Percentiles rank a stretch among this genome's conserved stretches.
Evolutionary conservation across 2,329 filamentous ascomycete species (phyloP).

Genomic region (Sclerotinia borealis): DNA sequence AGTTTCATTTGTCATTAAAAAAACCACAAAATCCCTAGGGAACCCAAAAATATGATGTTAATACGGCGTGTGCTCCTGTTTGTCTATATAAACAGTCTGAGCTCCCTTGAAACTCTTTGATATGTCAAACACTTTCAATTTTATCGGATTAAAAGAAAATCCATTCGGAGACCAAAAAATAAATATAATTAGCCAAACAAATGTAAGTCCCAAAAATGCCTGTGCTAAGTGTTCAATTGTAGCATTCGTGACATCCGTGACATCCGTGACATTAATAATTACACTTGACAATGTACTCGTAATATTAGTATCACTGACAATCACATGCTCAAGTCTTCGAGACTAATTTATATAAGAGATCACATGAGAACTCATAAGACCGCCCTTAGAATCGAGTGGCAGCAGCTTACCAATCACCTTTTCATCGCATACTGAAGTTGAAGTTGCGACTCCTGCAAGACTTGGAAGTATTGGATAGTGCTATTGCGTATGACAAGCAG

Average conservation of each 20-base stretch:
- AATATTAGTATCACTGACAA: neutral
- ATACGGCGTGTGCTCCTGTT: neutral
- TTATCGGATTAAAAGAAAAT: neutral
- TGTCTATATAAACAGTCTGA: neutral
- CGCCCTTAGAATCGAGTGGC: neutral
- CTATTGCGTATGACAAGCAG: neutral
- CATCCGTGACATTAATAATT: neutral
- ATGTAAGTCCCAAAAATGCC: neutral
- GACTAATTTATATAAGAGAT: neutral
- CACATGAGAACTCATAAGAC: neutral
- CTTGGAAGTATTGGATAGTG: neutral
- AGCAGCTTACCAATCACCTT: neutral
- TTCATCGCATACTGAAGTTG: neutral
- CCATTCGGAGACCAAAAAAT: neutral
- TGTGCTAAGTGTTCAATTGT: neutral
- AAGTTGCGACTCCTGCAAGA: neutral
- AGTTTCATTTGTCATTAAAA: neutral
- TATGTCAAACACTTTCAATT: neutral
- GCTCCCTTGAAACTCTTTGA: neutral
- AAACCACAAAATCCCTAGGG: neutral
- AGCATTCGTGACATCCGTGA: neutral
- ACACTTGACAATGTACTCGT: neutral
- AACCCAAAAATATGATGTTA: neutral
- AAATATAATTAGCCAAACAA: neutral
- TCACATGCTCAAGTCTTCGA: no score